These are phyloP conservation scores for Sideroxylon spinosum DNA, from an alignment of 179 eudicot species.

Conservation along the genomic window DNA sequence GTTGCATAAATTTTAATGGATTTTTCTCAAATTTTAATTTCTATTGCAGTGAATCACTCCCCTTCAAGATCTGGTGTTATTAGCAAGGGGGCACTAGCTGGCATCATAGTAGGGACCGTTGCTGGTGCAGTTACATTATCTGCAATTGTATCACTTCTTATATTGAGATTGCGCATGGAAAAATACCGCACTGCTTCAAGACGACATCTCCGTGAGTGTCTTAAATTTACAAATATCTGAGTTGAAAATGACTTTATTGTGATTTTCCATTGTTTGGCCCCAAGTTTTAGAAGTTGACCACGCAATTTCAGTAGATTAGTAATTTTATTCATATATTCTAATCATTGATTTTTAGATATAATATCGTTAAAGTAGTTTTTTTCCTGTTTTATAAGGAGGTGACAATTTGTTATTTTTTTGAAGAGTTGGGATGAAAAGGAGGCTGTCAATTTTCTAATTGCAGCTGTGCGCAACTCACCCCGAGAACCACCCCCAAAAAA, in stretches of 20 bases:
- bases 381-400: too few species aligned
- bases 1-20: background rate
- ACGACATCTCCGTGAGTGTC: conserved; percentile 37
- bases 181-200: conserved; percentile 31
- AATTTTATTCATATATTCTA: background rate
- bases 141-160: conserved; percentile 39
- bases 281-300: too few species aligned
- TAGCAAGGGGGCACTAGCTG: conserved; percentile 68
- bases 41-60: conserved; percentile 34
- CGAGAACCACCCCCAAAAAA: too few species aligned
- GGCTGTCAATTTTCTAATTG: too few species aligned
- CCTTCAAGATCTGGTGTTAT: conserved; percentile 46
- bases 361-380: too few species aligned
- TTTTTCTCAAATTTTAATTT: conserved; percentile 3
- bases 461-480: too few species aligned
- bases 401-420: too few species aligned
- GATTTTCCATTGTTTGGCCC: conserved; percentile 2
- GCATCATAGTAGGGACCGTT: conserved; percentile 55
- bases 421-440: too few species aligned
- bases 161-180: conserved; percentile 26
- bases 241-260: background rate
- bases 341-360: background rate
- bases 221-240: too few species aligned
- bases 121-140: conserved; percentile 55
- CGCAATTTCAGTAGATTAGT: background rate